Base-by-base conservation (phyloP, 768 basidiomycete genomes). In the Albatrellus ellisii region DNA sequence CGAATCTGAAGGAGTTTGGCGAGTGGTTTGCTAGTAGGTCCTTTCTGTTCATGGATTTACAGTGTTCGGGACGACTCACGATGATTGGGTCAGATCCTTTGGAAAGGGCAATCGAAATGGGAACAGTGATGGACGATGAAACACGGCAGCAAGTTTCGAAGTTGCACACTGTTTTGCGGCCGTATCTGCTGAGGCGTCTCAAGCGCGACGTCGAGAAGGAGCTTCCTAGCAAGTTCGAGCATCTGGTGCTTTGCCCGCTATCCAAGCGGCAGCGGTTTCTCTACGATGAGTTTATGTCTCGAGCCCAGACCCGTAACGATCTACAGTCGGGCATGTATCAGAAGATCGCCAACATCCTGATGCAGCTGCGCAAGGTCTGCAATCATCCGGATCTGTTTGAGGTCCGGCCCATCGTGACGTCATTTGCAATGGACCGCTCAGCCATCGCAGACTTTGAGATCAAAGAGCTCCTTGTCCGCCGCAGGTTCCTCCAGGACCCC, bases 121-220 rank as follows among this genome's bases (percentile, higher is more conserved):
- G 86, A 1, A 74, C 72, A 18, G 57, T 66, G 21, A 59, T 81
- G 41, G 85, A 91, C 46, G 81, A 85, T 42, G 89, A 94, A 50
- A 90, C 77, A 0, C 65, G 84, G 61, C 83, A 82, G 50, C 82
- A 87, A 4, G 77, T 94, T 6, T 63, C 78, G 22, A 90, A 91
- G 52, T 68, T 95, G n/a, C 91, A 95, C 54, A 81, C 77, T 0
- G 92, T 99, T 36, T 65, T 99, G n/a, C 81, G 91, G 25, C 95
- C 95, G 0, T 98, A 95, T 62, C 73, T 98, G 15, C 77, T 98
- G 9, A 81, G 95, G 10, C 78, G 95, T n/a, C 70, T 98, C 45
- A 98, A 99, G 59, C 77, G 84, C n/a, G 92, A 98, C 54, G 95
- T 99, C 12, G 91, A 97, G 63, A 89, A 86, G 59, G 84, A 90